Percentiles rank a stretch among this genome's conserved stretches.
phyloP scores from a whole-genome alignment of 2,329 filamentous ascomycete genomes.

The Penicillium occitanis region DNA sequence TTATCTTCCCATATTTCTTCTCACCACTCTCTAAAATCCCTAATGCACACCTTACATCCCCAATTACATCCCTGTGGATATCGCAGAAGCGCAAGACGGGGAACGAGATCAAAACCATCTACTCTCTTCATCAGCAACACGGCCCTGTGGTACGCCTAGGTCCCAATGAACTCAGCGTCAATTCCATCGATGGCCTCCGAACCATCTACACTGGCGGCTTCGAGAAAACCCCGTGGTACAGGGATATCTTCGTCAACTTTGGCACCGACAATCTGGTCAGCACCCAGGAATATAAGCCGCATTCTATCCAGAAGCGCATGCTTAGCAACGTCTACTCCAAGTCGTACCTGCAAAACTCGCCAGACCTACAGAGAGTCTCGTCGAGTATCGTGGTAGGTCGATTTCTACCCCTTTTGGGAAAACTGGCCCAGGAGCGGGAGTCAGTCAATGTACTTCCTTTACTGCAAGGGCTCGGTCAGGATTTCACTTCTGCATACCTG shows the following conservation, averaged over 20 bases:
- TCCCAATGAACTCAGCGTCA: slow-evolving; percentile 64
- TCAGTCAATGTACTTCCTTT: slow-evolving; percentile 57
- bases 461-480: slow-evolving; percentile 67
- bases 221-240: slow-evolving; percentile 67
- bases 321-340: slow-evolving; percentile 75
- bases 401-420: slow-evolving; percentile 55
- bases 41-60: slow-evolving; percentile 61
- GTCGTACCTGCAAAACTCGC: slow-evolving; percentile 62
- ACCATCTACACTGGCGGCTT: slow-evolving; percentile 68
- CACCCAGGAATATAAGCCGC: slow-evolving; percentile 55
- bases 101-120: slow-evolving; percentile 60
- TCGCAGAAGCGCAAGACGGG: slow-evolving; percentile 54
- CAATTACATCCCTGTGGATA: slow-evolving; percentile 64
- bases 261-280: slow-evolving; percentile 66
- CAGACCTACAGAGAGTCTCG: slow-evolving; percentile 54
- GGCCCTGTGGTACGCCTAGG: slow-evolving; percentile 62
- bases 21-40: slow-evolving; percentile 64
- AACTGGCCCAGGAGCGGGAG: slow-evolving; percentile 24
- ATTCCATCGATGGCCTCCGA: slow-evolving; percentile 57
- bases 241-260: slow-evolving; percentile 64
- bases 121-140: slow-evolving; percentile 53
- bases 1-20: slow-evolving; percentile 40
- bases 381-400: slow-evolving; percentile 56
- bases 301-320: slow-evolving; percentile 69
- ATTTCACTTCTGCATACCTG: slow-evolving; percentile 67